These are phyloP conservation scores for Chaetomiaceae sp. DNA, from an alignment of 2,329 filamentous ascomycete genomes.

Conservation along the genomic window DNA sequence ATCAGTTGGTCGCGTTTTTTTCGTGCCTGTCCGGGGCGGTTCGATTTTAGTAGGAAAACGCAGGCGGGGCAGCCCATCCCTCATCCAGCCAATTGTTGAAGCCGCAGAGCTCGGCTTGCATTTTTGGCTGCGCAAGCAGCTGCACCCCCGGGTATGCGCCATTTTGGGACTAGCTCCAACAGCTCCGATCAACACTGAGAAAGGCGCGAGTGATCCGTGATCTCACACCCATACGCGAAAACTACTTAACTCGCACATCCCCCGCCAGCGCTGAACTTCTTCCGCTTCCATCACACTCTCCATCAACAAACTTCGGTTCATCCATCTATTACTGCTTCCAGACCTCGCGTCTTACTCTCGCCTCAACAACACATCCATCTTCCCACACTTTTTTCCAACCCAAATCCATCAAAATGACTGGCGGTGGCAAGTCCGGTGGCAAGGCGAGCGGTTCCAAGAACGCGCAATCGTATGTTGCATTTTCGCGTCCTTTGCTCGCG, in stretches of 20 bases:
- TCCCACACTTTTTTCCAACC: constrained; percentile 23
- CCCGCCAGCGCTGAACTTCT: constrained; percentile 37
- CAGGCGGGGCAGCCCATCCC: no score
- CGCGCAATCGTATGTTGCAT: constrained; percentile 84
- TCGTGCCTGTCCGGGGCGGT: background rate
- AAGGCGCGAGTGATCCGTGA: constrained; percentile 43
- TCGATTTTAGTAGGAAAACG: no score
- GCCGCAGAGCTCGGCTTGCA: background rate
- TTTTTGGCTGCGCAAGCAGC: background rate
- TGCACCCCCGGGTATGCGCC: constrained; percentile 15
- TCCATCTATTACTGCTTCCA: constrained; percentile 22
- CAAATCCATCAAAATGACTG: constrained; percentile 85
- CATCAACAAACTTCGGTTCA: constrained; percentile 30
- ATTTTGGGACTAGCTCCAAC: constrained; percentile 29
- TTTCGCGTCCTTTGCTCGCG: constrained; percentile 10
- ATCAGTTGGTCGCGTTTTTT: no score
- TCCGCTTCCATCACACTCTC: constrained; percentile 34
- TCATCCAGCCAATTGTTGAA: background rate
- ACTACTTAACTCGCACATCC: constrained; percentile 50
- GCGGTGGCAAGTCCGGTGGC: constrained; percentile 99
- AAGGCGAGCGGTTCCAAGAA: constrained; percentile 99
- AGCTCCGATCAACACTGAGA: constrained; percentile 22
- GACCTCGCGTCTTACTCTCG: constrained; percentile 28
- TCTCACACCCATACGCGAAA: constrained; percentile 40
- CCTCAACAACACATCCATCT: constrained; percentile 24